Evolutionary conservation across 2,329 filamentous ascomycete species (phyloP), one percentile per base, ranked within the genome.

Genomic region (Nothopassalora personata): DNA sequence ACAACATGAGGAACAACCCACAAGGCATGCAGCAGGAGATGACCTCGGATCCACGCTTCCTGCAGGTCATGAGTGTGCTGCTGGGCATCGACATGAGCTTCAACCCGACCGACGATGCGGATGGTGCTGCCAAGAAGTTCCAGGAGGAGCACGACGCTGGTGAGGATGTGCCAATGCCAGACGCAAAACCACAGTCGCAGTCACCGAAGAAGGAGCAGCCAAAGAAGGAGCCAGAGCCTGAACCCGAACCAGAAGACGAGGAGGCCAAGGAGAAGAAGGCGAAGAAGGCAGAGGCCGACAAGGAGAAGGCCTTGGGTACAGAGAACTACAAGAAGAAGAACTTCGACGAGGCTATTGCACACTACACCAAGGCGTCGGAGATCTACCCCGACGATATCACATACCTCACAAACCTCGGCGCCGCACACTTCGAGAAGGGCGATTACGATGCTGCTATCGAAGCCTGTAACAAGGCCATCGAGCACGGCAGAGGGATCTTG

Each of bases 281-380:
- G 80, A 90, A 91, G 45, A 96, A 97, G 81, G 90, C 88, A 70
- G 90, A 89, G 64, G 94, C 92, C 48, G 94, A 99, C 69, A 90
- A 91, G 74, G 89, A 97, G 78, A 99, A 99, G 85, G 89, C 87
- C 31, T 81, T 95, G 58, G 94, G 94, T 59, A 99, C 93, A 13
- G 91, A 94, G 68, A 87, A 88, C 75, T 99, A 99, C 83, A 99
- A 99, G 87, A 97, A 97, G 84, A 88, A 91, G 67, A 87, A 97
- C 73, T 97, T 99, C 67, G 94, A 97, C 70, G 86, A 89, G 71
- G 94, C 94, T 53, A 97, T 99, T 70, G 85, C 87, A 72, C 91
- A 99, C 79, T 99, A 99, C 81, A 84, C 76, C 73, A 95, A 96
- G 75, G 94, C 94, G 0, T 99, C 94, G 94, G 92, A 96, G 60